These are phyloP conservation scores for Ilyonectria sp. DNA, from an alignment of 2,329 filamentous ascomycete species.

Conservation along the genomic window DNA sequence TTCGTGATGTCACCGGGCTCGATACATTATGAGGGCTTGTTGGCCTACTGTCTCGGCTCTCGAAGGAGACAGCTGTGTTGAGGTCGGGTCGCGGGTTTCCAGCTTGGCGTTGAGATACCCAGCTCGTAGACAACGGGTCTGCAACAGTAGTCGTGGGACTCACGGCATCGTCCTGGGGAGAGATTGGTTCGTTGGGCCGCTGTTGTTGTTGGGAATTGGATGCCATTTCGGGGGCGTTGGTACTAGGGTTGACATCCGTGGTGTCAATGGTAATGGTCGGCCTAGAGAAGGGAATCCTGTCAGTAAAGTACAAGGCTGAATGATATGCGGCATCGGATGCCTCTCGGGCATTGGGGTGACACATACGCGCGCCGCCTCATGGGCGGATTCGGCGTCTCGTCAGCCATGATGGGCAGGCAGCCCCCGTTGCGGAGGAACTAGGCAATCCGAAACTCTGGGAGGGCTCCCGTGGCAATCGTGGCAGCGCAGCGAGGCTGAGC, in stretches of 20 bases:
- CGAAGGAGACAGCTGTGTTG: constrained; percentile 72
- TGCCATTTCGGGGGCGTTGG: constrained; percentile 49
- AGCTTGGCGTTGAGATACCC: constrained; percentile 42
- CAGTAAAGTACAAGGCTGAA: constrained; percentile 32
- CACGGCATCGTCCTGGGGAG: constrained; percentile 56
- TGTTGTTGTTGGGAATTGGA: constrained; percentile 42
- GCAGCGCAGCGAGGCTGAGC: constrained; percentile 43
- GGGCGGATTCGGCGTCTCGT: constrained; percentile 39
- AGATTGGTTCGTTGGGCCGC: constrained; percentile 52
- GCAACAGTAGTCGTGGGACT: constrained; percentile 57
- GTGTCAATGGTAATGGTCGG: constrained; percentile 71
- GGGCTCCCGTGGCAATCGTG: constrained; percentile 6
- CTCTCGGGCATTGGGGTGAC: constrained; percentile 31
- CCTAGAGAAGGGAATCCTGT: constrained; percentile 49
- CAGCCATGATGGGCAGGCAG: constrained; percentile 41
- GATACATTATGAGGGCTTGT: constrained; percentile 83
- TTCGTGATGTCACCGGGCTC: constrained; percentile 65
- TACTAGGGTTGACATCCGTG: constrained; percentile 55
- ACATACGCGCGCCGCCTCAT: constrained; percentile 48
- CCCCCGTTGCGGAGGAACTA: constrained; percentile 23
- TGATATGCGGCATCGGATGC: constrained; percentile 32
- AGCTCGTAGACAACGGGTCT: constrained; percentile 50
- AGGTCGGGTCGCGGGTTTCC: constrained; percentile 58
- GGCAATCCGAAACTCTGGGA: constrained; percentile 26
- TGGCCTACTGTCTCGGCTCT: constrained; percentile 76